phyloP scores from a whole-genome alignment of 2,329 filamentous ascomycete genomes.

The Verticillium nonalfalfae region DNA sequence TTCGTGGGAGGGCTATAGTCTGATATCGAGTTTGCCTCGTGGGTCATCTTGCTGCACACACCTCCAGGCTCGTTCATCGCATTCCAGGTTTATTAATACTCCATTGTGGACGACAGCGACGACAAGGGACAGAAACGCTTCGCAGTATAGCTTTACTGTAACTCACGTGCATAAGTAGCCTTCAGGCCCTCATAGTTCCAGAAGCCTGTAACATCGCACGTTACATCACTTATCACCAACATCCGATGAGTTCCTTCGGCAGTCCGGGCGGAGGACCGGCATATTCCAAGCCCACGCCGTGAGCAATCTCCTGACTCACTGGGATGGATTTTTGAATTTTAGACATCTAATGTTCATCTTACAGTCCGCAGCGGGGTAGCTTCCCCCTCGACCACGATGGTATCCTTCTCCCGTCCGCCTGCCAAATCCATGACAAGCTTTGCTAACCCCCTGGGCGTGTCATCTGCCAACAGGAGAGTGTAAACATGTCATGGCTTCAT shows the following conservation, averaged over 20 bases:
- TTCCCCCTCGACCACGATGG: conserved; percentile 95
- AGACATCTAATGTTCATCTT: not conserved
- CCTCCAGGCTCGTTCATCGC: too few species aligned
- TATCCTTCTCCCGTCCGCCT: conserved; percentile 10
- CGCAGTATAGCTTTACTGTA: too few species aligned
- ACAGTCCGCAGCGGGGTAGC: conserved; percentile 80
- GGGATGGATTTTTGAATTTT: not conserved
- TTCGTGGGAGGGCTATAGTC: too few species aligned
- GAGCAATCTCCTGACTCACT: conserved; percentile 21
- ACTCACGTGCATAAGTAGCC: too few species aligned
- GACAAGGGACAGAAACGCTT: too few species aligned
- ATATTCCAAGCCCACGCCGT: conserved; percentile 65
- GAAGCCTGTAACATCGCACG: too few species aligned
- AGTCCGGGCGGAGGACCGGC: conserved; percentile 60
- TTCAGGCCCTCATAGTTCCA: too few species aligned
- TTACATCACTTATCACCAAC: too few species aligned
- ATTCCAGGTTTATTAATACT: too few species aligned
- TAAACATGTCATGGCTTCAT: conserved; percentile 78
- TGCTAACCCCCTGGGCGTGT: conserved; percentile 1
- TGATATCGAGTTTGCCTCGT: too few species aligned
- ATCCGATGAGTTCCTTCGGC: conserved; percentile 59
- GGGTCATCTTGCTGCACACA: too few species aligned
- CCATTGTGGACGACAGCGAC: too few species aligned
- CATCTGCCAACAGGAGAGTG: conserved; percentile 64
- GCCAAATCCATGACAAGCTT: not conserved